phyloP scores from a whole-genome alignment of 768 basidiomycete genomes.

The Cubamyces lactineus region DNA sequence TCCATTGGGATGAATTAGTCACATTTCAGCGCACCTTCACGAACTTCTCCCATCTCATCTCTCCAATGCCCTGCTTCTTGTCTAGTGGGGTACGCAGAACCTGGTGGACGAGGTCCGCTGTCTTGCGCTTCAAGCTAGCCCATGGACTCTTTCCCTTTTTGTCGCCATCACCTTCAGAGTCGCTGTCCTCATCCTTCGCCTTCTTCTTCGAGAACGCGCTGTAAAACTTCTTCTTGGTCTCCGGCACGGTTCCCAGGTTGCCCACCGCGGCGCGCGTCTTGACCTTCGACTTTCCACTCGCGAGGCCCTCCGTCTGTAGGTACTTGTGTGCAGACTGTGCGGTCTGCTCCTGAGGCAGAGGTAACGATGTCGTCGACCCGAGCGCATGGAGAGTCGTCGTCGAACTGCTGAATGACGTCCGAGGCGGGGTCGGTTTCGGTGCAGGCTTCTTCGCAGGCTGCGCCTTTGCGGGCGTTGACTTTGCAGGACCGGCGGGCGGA shows the following conservation, averaged over 20 bases:
- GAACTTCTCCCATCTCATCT: conserved; percentile 83
- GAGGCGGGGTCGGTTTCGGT: background rate
- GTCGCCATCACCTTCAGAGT: conserved; percentile 40
- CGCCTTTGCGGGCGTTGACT: conserved; percentile 5
- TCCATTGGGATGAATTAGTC: background rate
- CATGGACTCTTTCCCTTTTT: conserved; percentile 56
- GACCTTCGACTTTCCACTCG: conserved; percentile 59
- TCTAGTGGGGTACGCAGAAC: conserved; percentile 60
- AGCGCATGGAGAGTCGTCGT: conserved; percentile 30
- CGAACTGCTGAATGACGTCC: conserved; percentile 24
- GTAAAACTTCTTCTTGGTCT: conserved; percentile 51
- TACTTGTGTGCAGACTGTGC: conserved; percentile 78
- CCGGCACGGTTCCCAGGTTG: conserved; percentile 49
- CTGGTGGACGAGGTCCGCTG: conserved; percentile 63
- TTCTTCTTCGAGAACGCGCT: conserved; percentile 48
- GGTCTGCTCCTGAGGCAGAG: conserved; percentile 49
- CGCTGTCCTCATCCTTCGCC: conserved; percentile 44
- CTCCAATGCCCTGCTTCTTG: conserved; percentile 53
- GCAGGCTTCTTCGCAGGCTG: conserved; percentile 16
- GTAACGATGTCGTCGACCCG: conserved; percentile 44
- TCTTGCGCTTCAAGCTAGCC: conserved; percentile 59
- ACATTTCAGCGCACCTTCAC: conserved; percentile 51
- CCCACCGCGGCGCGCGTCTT: conserved; percentile 61
- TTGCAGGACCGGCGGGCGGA: conserved; percentile 30
- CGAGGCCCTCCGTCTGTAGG: conserved; percentile 53